Base-by-base conservation (phyloP, 2,329 filamentous ascomycete species). In the Delphinella strobiligena region DNA sequence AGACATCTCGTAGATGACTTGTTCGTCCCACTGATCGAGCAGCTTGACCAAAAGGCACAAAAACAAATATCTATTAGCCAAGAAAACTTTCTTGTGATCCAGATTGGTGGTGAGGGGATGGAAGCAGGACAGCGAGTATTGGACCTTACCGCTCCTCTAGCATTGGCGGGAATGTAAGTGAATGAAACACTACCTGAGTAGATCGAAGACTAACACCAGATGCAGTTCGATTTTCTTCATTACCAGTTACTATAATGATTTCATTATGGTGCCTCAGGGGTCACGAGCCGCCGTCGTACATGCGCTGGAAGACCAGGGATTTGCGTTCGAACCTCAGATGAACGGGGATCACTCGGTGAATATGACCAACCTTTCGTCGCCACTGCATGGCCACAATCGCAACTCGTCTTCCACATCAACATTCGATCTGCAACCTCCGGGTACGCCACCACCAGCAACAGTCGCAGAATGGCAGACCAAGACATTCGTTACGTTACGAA, bases 161-260 rank as follows among this genome's bases (percentile, higher is more conserved):
- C 91, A 19, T 72, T 95, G 56, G 89, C 89, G 36, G 85, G 86
- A 51, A 91, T 96, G 72, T 77, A 62, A 60, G 72, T 58, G 19
- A 32, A 5, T 32, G 8, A n/a, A n/a, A n/a, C 10, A 9, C 27
- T 19, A 3, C 15, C 3, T 11, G 16, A 19, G 9, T 9, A 19
- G 19, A 38, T 30, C 34, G n/a, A 15, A 31, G 31, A 16, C 34
- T 41, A 16, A 34, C 29, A 14, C 15, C 10, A 5, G 30, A 19
- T 34, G 41, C 30, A 78, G 74, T 38, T 84, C 89, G 38, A 93
- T 98, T 55, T 95, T 96, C 68, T 96, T 96, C 71, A 93, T 95
- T 59, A 95, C 89, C 3, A 95, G 87, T 22, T 98, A 96, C 62
- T 96, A 93, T 62, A 91, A 84, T 24, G 89, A 98, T 64, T 96